phyloP scores from a whole-genome alignment of 208 protist genomes.

The Leishmania braziliensis region DNA sequence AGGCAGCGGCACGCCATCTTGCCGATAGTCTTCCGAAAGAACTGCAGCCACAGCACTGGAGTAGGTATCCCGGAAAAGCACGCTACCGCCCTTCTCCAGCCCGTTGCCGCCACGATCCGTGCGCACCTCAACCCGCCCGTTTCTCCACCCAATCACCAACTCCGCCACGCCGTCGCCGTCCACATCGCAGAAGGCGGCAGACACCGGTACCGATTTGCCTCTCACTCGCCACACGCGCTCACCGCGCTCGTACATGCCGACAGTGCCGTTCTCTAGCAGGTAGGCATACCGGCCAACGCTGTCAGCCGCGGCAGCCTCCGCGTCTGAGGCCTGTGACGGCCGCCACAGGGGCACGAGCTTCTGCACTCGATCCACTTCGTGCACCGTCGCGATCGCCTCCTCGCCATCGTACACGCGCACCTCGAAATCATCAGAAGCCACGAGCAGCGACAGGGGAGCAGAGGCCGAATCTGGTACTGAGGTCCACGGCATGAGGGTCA shows the following conservation, averaged over 20 bases:
- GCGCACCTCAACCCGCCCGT: conserved; percentile 89
- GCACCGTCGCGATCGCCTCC: conserved; percentile 79
- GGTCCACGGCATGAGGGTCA: conserved; percentile 82
- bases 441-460: conserved; percentile 65
- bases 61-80: conserved; percentile 87
- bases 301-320: background rate
- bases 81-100: conserved; percentile 58
- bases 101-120: conserved; percentile 40
- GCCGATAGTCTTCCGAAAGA: conserved; percentile 89
- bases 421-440: conserved; percentile 94
- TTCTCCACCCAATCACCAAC: conserved; percentile 90
- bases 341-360: conserved; percentile 48
- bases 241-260: conserved; percentile 88
- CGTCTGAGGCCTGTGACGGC: background rate
- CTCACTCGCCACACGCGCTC: conserved; percentile 91
- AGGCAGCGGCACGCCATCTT: conserved; percentile 80
- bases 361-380: conserved; percentile 83
- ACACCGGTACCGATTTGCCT: conserved; percentile 73
- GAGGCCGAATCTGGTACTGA: background rate
- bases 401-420: conserved; percentile 92
- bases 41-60: conserved; percentile 74
- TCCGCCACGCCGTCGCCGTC: conserved; percentile 93
- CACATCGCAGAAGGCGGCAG: conserved; percentile 91
- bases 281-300: conserved; percentile 83
- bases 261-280: conserved; percentile 90